These are phyloP conservation scores for Amyloporia xantha DNA, from an alignment of 768 basidiomycete genomes.

Conservation along the genomic window DNA sequence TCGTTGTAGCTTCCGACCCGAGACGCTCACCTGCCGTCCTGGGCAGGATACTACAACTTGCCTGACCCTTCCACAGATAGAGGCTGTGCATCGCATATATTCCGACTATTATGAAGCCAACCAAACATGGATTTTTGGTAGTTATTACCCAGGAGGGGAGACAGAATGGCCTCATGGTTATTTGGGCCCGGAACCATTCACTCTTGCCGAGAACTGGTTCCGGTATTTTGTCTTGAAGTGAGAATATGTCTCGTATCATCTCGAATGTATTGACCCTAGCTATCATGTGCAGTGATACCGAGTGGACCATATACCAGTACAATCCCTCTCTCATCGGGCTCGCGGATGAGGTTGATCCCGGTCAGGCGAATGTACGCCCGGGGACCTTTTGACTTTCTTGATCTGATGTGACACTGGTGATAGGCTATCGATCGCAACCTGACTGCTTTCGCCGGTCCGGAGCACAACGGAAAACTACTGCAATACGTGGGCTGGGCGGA, in stretches of 20 bases:
- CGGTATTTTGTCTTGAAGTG: conserved; percentile 19
- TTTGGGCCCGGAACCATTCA: conserved; percentile 13
- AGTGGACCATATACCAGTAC: conserved; percentile 14
- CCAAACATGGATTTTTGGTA: conserved; percentile 19
- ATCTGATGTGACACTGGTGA: background rate
- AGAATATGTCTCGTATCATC: background rate
- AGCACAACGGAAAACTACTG: conserved; percentile 20
- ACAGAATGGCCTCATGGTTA: conserved; percentile 11
- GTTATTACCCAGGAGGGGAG: conserved; percentile 26
- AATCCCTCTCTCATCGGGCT: conserved; percentile 11
- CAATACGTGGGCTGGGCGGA: conserved; percentile 22
- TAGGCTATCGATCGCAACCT: conserved; percentile 21
- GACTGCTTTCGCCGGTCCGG: conserved; percentile 15
- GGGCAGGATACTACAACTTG: conserved; percentile 21
- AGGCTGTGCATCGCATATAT: conserved; percentile 22
- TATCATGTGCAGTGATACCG: conserved; percentile 14
- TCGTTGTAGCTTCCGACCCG: conserved; percentile 20
- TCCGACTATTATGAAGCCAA: conserved; percentile 21
- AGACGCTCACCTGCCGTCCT: conserved; percentile 22
- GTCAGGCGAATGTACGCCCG: conserved; percentile 15
- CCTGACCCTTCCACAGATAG: conserved; percentile 21
- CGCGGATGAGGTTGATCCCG: conserved; percentile 16
- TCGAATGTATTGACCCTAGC: background rate
- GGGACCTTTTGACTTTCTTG: background rate
- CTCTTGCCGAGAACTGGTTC: conserved; percentile 9